Evolutionary conservation across 768 basidiomycete species (phyloP).

Genomic region (Mycena belliarum): DNA sequence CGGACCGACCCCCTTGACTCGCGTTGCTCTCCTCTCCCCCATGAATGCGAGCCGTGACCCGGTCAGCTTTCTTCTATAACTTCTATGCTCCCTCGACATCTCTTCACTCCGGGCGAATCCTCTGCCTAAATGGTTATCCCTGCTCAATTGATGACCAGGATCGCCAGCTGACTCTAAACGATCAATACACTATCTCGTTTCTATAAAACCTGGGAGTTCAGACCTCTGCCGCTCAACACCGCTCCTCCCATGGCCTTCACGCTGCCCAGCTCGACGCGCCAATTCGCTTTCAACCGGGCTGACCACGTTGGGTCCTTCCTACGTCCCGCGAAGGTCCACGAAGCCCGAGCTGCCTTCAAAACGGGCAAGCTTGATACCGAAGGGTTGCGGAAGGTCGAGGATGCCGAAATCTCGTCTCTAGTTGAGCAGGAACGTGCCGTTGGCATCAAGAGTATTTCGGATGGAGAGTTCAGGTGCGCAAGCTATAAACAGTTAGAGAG

Average conservation of each 20-base stretch:
- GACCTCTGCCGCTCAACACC: neutral
- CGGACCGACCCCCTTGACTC: too few relatives aligned
- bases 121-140: conserved; percentile 21
- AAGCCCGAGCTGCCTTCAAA: conserved; percentile 34
- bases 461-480: conserved; percentile 39
- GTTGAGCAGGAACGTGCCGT: conserved; percentile 37
- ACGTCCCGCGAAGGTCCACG: conserved; percentile 34
- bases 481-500: neutral
- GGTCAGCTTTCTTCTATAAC: too few relatives aligned
- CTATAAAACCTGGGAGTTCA: conserved; percentile 9
- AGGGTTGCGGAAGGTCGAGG: conserved; percentile 35
- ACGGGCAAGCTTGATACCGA: conserved; percentile 29
- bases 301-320: conserved; percentile 44
- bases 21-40: too few relatives aligned
- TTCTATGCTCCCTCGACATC: too few relatives aligned
- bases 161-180: conserved; percentile 18
- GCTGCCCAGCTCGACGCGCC: conserved; percentile 14
- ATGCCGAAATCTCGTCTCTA: conserved; percentile 35
- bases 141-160: conserved; percentile 3
- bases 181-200: conserved; percentile 19
- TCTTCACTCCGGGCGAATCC: neutral
- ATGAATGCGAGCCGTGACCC: too few relatives aligned
- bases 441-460: conserved; percentile 41
- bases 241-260: conserved; percentile 9
- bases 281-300: conserved; percentile 20